Base-by-base conservation (phyloP, 2,329 filamentous ascomycete species). In the Talaromyces pinophilus region DNA sequence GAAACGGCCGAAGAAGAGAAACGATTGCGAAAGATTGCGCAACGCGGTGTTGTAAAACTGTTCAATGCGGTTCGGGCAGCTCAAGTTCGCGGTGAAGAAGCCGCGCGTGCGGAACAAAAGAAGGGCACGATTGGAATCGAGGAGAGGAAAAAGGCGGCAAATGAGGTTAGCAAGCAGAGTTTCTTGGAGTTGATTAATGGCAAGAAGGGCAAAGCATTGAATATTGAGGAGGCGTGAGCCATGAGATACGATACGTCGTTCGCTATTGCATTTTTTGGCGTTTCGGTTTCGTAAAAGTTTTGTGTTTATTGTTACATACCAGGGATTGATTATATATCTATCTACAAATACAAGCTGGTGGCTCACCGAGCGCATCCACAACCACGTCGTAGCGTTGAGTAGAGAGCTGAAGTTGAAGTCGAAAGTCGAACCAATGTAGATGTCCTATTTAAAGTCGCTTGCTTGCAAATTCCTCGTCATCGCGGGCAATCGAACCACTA, bases 381-480 rank as follows among this genome's bases (percentile, higher is more conserved):
- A 33, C 38, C 52, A 62, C 50, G 28, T 48, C 38, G 42, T 42
- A 50, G 42, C 46, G 28, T 54, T 62, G 60, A 67, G 65, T 63
- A 67, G 65, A 67, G 65, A 67, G 65, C 60, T 54, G 52, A 64
- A 33, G 38, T 57, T 33, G 19, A 50, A 50, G 13, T 54, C 4
- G n/a, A 42, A 30, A n/a, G 13, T 44, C 15, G n/a, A 10, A 28
- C 2, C 48, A 17, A 30, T 2, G 19, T 52, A 30, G 6, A 52
- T 28, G 48, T 17, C 25, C 35, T 60, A 60, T 19, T 60, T 60
- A 73, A 99, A 99, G 80, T 99, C 95, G 78, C 92, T 96, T 15
- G 92, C 92, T 81, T 99, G 95, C 80, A 99, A 75, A 76, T 99
- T 99, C 78, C 95, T 86, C 70, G 95, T 98, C 93, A 97, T 97